These are phyloP conservation scores for Calophaca sinica DNA, from an alignment of 306 rosid species.

Conservation along the genomic window DNA sequence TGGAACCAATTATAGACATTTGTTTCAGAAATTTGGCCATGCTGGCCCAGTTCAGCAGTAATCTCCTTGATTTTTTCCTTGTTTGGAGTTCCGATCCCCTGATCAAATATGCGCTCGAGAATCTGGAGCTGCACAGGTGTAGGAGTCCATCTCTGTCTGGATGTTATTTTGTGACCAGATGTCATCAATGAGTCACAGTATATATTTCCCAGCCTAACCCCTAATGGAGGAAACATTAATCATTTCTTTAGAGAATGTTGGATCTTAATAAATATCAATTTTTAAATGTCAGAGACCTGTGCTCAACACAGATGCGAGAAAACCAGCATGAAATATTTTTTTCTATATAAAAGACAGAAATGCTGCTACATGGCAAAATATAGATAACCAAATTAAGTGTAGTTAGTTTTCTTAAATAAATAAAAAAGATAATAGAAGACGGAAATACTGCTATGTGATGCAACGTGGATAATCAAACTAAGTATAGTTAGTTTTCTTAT, in stretches of 20 bases:
- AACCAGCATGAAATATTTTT: no score
- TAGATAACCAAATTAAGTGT: no score
- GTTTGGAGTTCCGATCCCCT: conserved; percentile 94
- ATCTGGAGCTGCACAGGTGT: conserved; percentile 88
- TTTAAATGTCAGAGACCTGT: no score
- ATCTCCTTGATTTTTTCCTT: conserved; percentile 95
- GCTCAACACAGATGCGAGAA: no score
- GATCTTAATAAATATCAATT: background rate
- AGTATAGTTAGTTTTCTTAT: no score
- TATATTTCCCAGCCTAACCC: conserved; percentile 80
- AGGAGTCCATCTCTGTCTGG: conserved; percentile 99
- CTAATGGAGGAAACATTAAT: conserved; percentile 53
- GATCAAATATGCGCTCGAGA: conserved; percentile 87
- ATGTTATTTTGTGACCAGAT: conserved; percentile 88
- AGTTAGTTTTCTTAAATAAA: no score
- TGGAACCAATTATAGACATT: conserved; percentile 98
- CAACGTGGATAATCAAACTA: no score
- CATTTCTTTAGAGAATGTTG: conserved; percentile 20
- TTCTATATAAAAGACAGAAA: no score
- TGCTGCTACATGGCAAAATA: no score
- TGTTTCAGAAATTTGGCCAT: conserved; percentile 93
- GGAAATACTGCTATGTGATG: no score
- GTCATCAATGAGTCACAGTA: conserved; percentile 86
- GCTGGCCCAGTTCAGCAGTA: conserved; percentile 83
- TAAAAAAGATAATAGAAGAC: no score